Evolutionary conservation across 208 protist species (phyloP).

Genomic region (Spironucleus salmonicida): DNA sequence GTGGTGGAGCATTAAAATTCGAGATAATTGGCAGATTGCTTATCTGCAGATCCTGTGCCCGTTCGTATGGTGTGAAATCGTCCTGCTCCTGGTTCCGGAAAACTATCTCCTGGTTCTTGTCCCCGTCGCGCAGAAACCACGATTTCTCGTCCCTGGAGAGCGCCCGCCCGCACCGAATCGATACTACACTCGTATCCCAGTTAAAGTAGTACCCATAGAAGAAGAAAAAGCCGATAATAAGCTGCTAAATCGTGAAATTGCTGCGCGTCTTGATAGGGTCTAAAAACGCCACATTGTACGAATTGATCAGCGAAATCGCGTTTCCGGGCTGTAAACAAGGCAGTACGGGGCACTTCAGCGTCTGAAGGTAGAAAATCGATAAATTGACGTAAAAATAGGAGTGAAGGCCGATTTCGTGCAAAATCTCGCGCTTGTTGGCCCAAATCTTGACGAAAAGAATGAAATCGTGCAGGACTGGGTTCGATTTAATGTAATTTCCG

Average conservation of each 20-base stretch:
- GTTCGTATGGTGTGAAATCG: too few species aligned
- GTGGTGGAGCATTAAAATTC: too few species aligned
- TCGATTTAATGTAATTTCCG: background rate
- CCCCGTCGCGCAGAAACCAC: background rate
- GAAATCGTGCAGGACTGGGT: background rate
- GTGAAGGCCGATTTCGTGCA: background rate
- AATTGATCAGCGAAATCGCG: too few species aligned
- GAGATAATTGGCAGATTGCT: too few species aligned
- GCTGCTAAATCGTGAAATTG: too few species aligned
- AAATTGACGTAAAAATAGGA: background rate
- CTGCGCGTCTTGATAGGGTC: too few species aligned
- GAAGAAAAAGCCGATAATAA: background rate
- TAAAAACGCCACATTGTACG: too few species aligned
- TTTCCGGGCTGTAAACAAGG: conserved; percentile 3
- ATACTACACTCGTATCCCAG: background rate
- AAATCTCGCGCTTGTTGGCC: background rate
- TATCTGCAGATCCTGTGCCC: too few species aligned
- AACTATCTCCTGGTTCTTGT: too few species aligned
- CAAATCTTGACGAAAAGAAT: background rate
- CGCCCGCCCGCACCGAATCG: background rate
- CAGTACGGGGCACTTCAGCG: background rate
- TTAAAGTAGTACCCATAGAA: background rate
- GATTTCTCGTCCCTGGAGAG: background rate
- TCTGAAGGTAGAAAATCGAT: conserved; percentile 14
- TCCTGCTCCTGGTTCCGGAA: too few species aligned